Base-by-base conservation (phyloP, 768 basidiomycete genomes). In the Mrakia gelida region DNA sequence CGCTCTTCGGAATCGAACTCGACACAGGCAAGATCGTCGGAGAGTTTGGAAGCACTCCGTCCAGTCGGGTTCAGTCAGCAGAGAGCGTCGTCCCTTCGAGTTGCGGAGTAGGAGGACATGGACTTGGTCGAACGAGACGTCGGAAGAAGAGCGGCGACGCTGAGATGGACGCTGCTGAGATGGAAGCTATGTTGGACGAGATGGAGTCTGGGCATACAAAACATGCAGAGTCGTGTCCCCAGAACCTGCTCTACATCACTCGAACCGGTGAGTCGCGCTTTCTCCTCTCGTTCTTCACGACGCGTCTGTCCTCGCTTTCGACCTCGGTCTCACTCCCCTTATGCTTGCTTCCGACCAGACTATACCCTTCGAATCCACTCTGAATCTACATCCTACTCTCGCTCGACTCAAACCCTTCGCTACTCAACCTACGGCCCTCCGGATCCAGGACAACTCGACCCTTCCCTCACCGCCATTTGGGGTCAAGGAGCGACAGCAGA, bases 401-500 rank as follows among this genome's bases (percentile, higher is more conserved):
- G 80, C 21, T 87, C 30, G 77, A 92, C 92, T 73, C 88, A 98
- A 18, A 92, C 92, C 74, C 88, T 98, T 23, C 90, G 91, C 0
- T 97, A 95, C 84, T 96, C 95, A 0, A 89, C 91, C 0, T 98
- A 98, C 84, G 93, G 94, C 0, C 94, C 96, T 62, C 62, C 77
- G 28, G 67, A 56, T 49, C 43, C 71, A 67, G 13, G 23, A 9
- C 34, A 49, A 63, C 71, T 73, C 72, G 45, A 73, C 71, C 77
- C 74, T 26, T 45, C 63, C 34, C 59, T 49, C 18, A 75, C 43
- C 38, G 26, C 62, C 38, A 63, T 65, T 6, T 75, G 62, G 61
- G 59, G 74, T 28, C 38, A 75, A 10, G 61, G 74, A 16, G 16
- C 30, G 10, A 43, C 74, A 6, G 38, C 74, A n/a, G 77, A 78